Percentiles rank a stretch among this genome's conserved stretches.
Conservation (phyloP, 75 land plant species). For the Gnetum montanum region DNA sequence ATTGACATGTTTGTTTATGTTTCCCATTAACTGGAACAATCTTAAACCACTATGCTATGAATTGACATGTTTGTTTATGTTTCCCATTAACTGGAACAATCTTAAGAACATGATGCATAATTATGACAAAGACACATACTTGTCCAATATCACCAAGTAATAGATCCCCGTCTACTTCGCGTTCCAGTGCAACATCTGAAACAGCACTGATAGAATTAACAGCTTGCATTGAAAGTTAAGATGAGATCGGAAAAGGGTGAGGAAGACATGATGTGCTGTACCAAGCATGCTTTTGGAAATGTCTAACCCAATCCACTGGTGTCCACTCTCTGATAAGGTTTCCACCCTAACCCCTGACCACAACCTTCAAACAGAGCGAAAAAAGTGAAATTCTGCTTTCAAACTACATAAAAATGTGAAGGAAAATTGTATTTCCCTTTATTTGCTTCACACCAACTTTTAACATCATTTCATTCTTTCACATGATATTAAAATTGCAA, state of each 20-base stretch:
- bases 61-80: too few species aligned
- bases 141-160: slow-evolving; percentile 90
- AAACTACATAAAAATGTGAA: too few species aligned
- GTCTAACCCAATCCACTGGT: slow-evolving; percentile 96
- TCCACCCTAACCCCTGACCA: slow-evolving; percentile 99
- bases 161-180: slow-evolving; percentile 88
- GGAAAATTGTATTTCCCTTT: too few species aligned
- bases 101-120: too few species aligned
- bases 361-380: slow-evolving; percentile 42
- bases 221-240: not conserved
- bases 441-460: too few species aligned
- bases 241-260: not conserved
- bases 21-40: too few species aligned
- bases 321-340: slow-evolving; percentile 78
- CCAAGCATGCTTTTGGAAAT: slow-evolving; percentile 89
- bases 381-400: too few species aligned
- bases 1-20: too few species aligned
- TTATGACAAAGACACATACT: slow-evolving; percentile 18
- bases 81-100: too few species aligned
- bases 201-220: not conserved
- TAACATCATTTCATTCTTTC: too few species aligned
- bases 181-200: slow-evolving; percentile 84
- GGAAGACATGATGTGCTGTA: slow-evolving; percentile 11
- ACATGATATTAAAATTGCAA: too few species aligned
- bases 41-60: too few species aligned